Evolutionary conservation across 75 land plant species (phyloP), one percentile per base, ranked within the genome.

Genomic region (Pseudotsuga menziesii): DNA sequence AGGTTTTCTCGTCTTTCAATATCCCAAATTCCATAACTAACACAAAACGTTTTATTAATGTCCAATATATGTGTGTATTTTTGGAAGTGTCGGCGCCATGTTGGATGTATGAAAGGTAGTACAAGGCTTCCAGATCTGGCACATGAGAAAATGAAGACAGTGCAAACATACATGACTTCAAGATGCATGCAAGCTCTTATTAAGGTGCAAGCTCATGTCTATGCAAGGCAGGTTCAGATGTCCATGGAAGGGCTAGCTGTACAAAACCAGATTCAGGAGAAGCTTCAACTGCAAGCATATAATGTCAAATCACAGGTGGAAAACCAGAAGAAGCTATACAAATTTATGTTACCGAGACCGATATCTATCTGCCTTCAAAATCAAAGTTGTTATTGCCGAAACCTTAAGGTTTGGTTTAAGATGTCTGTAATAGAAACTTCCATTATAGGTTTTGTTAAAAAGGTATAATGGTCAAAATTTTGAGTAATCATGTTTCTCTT

Each of bases 201-300:
- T 44, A 77, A 73, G 55, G 78, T 83, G 44, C 83, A 83, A 58
- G 85, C 78, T 61, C 63, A 78, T 29, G 75, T 83, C 41, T 74
- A 79, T 23, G 86, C 86, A 41, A 78, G 85, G 58, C 86, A 79
- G 22, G 84, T 83, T 48, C 78, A 78, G 32, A 81, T 80, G 85
- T 83, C 83, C 8, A 78, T 75, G 63, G 85, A 83, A 83, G 85
- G 83, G n/a, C 75, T 76, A 77, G 75, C 83, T 72, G 85, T 44
- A 5, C 48, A 44, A 44, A 44, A 44, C 0, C 8, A 44, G 48
- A 44, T 44, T 44, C 48, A 44, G 0, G 48, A 48, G 52, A 48
- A 48, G 52, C 11, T 11, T 48, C 52, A 48, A 48, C 52, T 48
- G 52, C 11, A 48, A 9, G 52, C 52, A 48, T 48, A 48, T 48